These are phyloP conservation scores for Glycine soja DNA, from an alignment of 306 rosid genomes.

Conservation along the genomic window DNA sequence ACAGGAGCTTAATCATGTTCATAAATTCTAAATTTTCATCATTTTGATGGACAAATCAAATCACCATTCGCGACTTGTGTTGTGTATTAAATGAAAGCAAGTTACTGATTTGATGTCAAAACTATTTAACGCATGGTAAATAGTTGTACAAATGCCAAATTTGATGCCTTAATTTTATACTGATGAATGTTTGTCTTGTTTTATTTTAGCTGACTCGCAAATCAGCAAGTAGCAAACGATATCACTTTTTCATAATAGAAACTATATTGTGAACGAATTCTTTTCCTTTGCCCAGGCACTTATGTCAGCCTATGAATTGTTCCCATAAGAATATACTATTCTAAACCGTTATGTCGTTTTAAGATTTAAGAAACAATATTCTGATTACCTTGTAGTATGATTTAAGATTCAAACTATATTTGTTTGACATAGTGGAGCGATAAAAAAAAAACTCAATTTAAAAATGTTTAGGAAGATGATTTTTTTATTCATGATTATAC, in stretches of 20 bases:
- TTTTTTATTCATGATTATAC: not conserved
- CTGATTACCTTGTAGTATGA: not conserved
- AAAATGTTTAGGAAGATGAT: not conserved
- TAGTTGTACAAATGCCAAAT: not conserved
- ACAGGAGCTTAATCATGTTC: conserved; percentile 33
- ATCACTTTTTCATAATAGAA: not conserved
- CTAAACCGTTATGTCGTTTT: not conserved
- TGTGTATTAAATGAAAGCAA: not conserved
- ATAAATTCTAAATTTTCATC: conserved; percentile 14
- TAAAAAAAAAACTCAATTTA: not conserved
- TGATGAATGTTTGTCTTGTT: not conserved
- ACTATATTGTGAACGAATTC: too few relatives aligned
- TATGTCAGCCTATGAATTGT: not conserved
- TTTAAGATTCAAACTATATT: not conserved
- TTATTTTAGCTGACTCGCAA: not conserved
- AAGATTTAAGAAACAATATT: not conserved
- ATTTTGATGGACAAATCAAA: conserved; percentile 15
- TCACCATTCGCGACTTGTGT: not conserved
- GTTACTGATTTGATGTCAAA: not conserved
- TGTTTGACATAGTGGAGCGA: too few relatives aligned
- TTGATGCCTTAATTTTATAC: conserved; percentile 8
- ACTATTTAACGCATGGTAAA: not conserved
- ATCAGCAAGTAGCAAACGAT: not conserved
- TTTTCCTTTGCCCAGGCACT: too few relatives aligned
- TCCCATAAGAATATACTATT: not conserved